phyloP scores from a whole-genome alignment of 73 alveolate species.

The Symbiodinium pilosum region DNA sequence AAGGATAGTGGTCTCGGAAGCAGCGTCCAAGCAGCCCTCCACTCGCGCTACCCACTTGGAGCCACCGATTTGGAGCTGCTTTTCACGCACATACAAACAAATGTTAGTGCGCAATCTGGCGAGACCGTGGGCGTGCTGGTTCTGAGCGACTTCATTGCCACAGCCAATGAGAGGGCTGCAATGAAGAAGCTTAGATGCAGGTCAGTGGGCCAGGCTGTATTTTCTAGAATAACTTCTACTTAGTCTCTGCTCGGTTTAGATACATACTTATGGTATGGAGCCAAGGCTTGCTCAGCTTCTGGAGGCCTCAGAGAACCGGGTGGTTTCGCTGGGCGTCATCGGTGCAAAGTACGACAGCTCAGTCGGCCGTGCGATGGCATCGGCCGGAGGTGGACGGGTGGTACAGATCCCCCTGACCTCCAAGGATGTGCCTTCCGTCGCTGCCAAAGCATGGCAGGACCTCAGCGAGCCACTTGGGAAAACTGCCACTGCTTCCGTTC shows the following conservation, averaged over 20 bases:
- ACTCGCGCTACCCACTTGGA: constrained; percentile 28
- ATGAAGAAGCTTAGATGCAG: not conserved
- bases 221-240: no score
- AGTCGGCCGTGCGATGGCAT: constrained; percentile 52
- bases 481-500: not conserved
- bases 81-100: not conserved
- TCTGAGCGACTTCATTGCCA: constrained; percentile 67
- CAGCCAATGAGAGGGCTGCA: constrained; percentile 23
- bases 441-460: constrained; percentile 24
- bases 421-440: constrained; percentile 6
- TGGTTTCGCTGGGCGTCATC: constrained; percentile 51
- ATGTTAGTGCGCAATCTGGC: not conserved
- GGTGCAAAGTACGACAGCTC: constrained; percentile 77
- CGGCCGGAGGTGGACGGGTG: constrained; percentile 63
- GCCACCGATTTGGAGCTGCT: constrained; percentile 60
- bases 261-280: no score
- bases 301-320: not conserved
- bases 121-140: constrained; percentile 58
- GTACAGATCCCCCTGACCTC: constrained; percentile 66
- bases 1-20: not conserved
- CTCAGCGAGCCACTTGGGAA: constrained; percentile 37
- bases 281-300: not conserved
- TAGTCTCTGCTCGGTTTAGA: no score
- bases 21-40: not conserved
- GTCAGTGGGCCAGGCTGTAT: no score